These are phyloP conservation scores for Penicillium paxilli DNA, from an alignment of 495 filamentous ascomycete species.

Conservation along the genomic window DNA sequence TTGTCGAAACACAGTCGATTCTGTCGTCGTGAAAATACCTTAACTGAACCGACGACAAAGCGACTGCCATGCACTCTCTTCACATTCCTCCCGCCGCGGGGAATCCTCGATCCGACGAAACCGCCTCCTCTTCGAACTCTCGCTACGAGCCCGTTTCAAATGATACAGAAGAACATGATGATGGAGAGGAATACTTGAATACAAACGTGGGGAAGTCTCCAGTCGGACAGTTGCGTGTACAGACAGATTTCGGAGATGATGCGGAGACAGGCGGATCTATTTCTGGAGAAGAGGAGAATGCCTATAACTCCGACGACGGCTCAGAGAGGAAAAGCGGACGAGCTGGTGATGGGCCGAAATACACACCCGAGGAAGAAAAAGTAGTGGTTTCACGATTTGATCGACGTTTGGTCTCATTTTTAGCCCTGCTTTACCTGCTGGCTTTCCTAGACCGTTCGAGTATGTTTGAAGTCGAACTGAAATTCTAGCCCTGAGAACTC, in stretches of 20 bases:
- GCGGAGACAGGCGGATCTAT: conserved; percentile 11
- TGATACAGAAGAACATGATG: conserved; percentile 21
- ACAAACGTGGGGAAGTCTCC: conserved; percentile 13
- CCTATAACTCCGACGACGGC: conserved; percentile 35
- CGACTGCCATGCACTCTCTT: conserved; percentile 23
- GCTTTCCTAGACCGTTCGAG: conserved; percentile 79
- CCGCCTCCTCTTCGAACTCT: conserved; percentile 26
- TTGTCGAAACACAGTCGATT: neutral
- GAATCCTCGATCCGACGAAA: conserved; percentile 29
- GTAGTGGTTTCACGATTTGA: conserved; percentile 75
- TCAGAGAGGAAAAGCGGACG: conserved; percentile 19
- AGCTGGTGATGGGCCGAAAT: conserved; percentile 32
- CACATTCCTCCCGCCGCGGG: conserved; percentile 27
- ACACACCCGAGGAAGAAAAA: conserved; percentile 73
- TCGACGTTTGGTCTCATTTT: conserved; percentile 70
- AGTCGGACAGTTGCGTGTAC: conserved; percentile 26
- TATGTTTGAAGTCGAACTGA: conserved; percentile 35
- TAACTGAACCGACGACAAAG: neutral
- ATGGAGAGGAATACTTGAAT: conserved; percentile 17
- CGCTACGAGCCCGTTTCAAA: conserved; percentile 41
- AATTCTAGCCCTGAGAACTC: neutral
- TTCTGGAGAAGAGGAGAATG: conserved; percentile 26
- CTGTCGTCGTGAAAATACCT: neutral
- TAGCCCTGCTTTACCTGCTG: conserved; percentile 79
- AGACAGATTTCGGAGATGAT: conserved; percentile 36